Evolutionary conservation across 2,329 filamentous ascomycete genomes (phyloP), one percentile per base, ranked within the genome.

Genomic region (Septoria petroselini): DNA sequence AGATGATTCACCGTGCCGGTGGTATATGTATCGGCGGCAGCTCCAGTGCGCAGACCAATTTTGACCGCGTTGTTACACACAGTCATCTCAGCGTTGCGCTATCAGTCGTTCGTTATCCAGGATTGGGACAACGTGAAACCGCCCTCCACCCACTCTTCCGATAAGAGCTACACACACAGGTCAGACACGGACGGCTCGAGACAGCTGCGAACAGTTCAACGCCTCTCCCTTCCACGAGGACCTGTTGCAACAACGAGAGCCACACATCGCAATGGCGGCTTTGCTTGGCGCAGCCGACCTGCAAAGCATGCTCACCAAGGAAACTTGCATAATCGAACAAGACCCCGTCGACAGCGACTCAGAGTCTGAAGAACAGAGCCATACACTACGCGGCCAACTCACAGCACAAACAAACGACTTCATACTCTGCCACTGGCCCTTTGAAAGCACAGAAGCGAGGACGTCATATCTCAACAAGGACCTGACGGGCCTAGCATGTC

Each of bases 381-480:
- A 54, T 21, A 4, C 41, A 14, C 51, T 54, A 1, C 47, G 51
- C 12, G 7, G 27, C 9, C 31, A 44, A 18, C 15, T 54, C 25
- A 50, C 51, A 6, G 7, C 41, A 6, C 51, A 54, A 29, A 43
- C 49, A n/a, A 47, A 50, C 33, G 21, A 40, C 4, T 40, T 42
- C 19, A 50, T 54, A 2, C 47, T 54, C 21, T 18, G 18, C 12
- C 47, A 54, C 33, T 54, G 51, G 51, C 30, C 49, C 17, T 54
- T 54, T 21, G 41, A 41, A 12, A 47, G 11, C 21, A 35, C 46
- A 15, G 18, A 14, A 29, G 41, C 39, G 25, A 43, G 35, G 30
- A 15, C 41, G 5, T 19, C 34, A 4, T 54, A 42, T 5, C 42
- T 54, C 18, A 15, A n/a, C 19, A 35, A 25, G 18, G 51, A 54